Percentiles rank a stretch among this genome's conserved stretches.
Conservation (phyloP, 2,329 filamentous ascomycete species). For the Arthrocladium fulminans region DNA sequence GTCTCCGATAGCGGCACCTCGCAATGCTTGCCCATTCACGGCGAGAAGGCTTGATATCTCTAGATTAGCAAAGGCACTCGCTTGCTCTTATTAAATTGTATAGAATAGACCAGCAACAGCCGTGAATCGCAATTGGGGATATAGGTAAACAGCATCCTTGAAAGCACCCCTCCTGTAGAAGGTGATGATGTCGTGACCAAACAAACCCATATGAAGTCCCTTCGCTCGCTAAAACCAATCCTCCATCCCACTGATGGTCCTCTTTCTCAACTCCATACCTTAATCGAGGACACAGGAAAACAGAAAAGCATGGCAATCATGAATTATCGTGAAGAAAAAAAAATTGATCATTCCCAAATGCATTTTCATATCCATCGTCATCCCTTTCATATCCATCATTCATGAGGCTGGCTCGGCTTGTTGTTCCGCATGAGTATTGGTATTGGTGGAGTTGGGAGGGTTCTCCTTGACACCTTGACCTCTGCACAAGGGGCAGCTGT, state of each 20-base stretch:
- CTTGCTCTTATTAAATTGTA: background rate
- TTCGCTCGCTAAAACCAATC: background rate
- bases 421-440: background rate
- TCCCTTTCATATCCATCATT: background rate
- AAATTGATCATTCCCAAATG: background rate
- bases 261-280: background rate
- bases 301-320: background rate
- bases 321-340: background rate
- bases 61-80: no score
- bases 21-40: no score
- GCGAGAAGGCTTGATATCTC: background rate
- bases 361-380: background rate
- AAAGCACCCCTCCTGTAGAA: background rate
- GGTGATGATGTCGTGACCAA: background rate
- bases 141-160: background rate
- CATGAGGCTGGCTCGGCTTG: background rate
- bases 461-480: conserved; percentile 48
- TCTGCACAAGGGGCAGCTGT: conserved; percentile 54
- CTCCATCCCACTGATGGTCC: background rate
- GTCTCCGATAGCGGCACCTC: no score
- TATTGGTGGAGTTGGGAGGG: background rate
- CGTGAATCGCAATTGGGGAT: background rate
- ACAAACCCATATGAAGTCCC: background rate
- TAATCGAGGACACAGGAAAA: background rate
- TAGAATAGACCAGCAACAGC: background rate